Evolutionary conservation across 176 grass and related monocot genomes (phyloP).

Genomic region (Saccharum officinarum): DNA sequence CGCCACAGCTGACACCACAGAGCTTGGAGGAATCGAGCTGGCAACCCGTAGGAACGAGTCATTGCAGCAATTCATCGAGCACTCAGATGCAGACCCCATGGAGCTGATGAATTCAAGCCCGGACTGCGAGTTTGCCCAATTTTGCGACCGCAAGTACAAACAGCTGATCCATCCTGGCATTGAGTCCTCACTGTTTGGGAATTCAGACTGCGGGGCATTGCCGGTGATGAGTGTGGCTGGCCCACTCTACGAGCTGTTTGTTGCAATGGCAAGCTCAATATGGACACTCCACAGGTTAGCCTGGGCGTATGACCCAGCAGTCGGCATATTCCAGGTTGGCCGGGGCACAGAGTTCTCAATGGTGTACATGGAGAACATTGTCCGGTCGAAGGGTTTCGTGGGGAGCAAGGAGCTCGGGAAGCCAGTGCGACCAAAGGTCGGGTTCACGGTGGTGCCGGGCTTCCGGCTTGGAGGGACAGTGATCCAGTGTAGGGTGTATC

Average conservation of each 20-base stretch:
- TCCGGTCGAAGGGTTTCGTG: constrained; percentile 39
- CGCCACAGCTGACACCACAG: neutral
- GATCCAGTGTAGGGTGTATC: constrained; percentile 97
- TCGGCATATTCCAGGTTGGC: constrained; percentile 86
- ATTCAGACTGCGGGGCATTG: constrained; percentile 38
- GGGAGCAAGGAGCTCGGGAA: constrained; percentile 28
- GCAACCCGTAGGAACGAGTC: constrained; percentile 61
- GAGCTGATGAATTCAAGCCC: constrained; percentile 70
- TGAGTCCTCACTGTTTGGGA: constrained; percentile 65
- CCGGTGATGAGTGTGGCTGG: constrained; percentile 43
- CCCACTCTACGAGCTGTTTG: constrained; percentile 81
- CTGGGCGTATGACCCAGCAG: constrained; percentile 83
- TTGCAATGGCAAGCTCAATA: constrained; percentile 90
- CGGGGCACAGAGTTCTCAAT: constrained; percentile 65
- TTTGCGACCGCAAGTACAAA: constrained; percentile 76
- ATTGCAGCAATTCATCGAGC: constrained; percentile 88
- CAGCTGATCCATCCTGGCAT: constrained; percentile 84
- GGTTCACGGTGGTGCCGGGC: constrained; percentile 92
- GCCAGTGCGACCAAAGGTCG: constrained; percentile 58
- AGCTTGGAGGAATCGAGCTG: constrained; percentile 38
- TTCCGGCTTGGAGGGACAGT: constrained; percentile 88
- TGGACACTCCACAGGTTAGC: constrained; percentile 95
- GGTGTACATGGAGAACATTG: constrained; percentile 94
- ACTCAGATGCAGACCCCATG: constrained; percentile 76
- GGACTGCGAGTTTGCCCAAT: constrained; percentile 68